Evolutionary conservation across 306 rosid genomes (phyloP).

Genomic region (Prinsepia uniflora): DNA sequence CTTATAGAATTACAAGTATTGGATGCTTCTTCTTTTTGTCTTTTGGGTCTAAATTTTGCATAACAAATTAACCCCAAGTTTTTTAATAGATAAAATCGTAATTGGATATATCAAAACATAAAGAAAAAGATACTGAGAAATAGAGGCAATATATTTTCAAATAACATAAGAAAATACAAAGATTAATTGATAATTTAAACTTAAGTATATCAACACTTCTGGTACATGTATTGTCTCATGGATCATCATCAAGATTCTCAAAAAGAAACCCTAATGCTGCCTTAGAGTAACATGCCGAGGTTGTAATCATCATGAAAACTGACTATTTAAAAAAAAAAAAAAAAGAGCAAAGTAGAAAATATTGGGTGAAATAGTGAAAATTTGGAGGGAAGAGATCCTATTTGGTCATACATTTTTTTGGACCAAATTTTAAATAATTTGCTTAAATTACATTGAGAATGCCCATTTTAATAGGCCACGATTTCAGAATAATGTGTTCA

Average conservation of each 20-base stretch:
- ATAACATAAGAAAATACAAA: conserved; percentile 3
- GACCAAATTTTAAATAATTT: no score
- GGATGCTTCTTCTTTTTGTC: conserved; percentile 15
- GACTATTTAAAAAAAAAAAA: conserved; percentile 1
- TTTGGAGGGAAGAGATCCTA: conserved; percentile 27
- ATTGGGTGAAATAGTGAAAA: conserved; percentile 16
- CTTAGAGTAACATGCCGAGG: conserved; percentile 65
- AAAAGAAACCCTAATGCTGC: conserved; percentile 29
- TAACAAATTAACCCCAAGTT: no score
- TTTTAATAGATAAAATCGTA: no score
- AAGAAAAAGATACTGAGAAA: not conserved
- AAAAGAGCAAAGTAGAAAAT: conserved; percentile 15
- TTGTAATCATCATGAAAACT: conserved; percentile 41
- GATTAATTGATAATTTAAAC: conserved; percentile 19
- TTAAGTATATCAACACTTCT: conserved; percentile 72
- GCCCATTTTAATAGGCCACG: conserved; percentile 28
- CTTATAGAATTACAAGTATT: not conserved
- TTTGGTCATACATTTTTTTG: not conserved
- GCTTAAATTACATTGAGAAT: conserved; percentile 1
- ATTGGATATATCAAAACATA: not conserved
- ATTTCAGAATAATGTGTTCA: conserved; percentile 23
- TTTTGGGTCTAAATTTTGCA: not conserved
- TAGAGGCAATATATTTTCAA: not conserved
- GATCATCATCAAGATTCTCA: conserved; percentile 46
- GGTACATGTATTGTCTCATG: conserved; percentile 46